Base-by-base conservation (phyloP, 2,329 filamentous ascomycete species). In the Xylaria sp. region DNA sequence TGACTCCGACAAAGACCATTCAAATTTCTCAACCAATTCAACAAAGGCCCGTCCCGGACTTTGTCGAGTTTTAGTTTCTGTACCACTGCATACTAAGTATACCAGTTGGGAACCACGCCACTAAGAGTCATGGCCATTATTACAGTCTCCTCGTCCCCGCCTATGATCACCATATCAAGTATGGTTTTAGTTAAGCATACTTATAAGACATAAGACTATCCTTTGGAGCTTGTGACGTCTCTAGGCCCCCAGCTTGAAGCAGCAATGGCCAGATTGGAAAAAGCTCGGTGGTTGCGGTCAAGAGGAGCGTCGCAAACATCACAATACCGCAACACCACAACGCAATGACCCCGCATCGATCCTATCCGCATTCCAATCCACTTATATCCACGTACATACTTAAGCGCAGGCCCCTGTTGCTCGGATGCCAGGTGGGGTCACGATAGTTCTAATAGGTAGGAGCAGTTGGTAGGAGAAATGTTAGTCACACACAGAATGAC, bases 281-380 rank as follows among this genome's bases (percentile, higher is more conserved):
- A 48, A 53, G 58, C 50, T 48, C 63, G 54, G 40, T 60, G 40
- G 50, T 25, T 55, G 42, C 29, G 48, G 60, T 40, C 29, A 32
- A 50, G 51, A 44, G 50, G 58, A 57, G 32, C 9, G 50, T 37
- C 32, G 25, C 23, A 50, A 50, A 29, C 32, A 60, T 32, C 48
- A 44, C 50, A 42, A 42, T 13, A 18, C 40, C 40, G 18, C 40
- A 44, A 40, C 35, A 64, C 51, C 54, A 51, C 51, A 65, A 66
- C 51, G 48, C 62, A 53, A 48, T 50, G 55, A 62, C 60, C 60
- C 60, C 60, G 60, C 60, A 62, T 54, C 50, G 40, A 37, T 57
- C 54, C 54, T 42, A 27, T 21, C 54, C 37, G 35, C 48, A 51
- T 51, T 29, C 48, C n/a, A 44, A 6, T 44, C 40, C 47, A 47